phyloP scores from a whole-genome alignment of 169 alveolate genomes.

The Plasmodium knowlesi region DNA sequence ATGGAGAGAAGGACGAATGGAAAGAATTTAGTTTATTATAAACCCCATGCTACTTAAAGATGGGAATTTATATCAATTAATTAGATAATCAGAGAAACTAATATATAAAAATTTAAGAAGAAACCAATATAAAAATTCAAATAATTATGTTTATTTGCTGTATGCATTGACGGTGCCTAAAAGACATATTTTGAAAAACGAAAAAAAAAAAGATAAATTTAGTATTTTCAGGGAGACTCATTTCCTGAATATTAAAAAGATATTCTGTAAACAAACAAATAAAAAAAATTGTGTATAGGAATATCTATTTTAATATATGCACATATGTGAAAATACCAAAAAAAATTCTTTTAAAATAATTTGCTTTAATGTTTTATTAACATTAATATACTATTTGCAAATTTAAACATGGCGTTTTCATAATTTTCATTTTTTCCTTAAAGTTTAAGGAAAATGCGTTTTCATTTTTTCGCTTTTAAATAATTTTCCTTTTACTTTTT shows the following conservation, averaged over 20 bases:
- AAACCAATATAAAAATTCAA: neutral
- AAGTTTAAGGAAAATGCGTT: neutral
- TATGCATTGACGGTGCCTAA: neutral
- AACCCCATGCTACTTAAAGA: neutral
- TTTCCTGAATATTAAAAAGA: neutral
- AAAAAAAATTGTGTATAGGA: neutral
- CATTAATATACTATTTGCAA: neutral
- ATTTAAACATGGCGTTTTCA: neutral
- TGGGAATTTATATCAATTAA: neutral
- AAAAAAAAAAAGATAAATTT: neutral
- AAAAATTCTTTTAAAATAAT: neutral
- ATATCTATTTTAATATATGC: neutral
- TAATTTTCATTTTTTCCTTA: neutral
- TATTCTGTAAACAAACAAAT: neutral
- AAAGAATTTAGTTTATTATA: neutral
- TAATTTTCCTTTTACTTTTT: neutral
- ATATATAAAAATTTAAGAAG: neutral
- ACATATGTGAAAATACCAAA: neutral
- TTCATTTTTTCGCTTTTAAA: neutral
- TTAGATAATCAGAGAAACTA: neutral
- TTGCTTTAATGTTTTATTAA: neutral
- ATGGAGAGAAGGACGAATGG: neutral
- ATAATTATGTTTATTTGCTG: neutral
- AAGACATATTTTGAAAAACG: neutral
- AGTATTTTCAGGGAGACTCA: neutral